Percentiles rank a stretch among this genome's conserved stretches.
These are phyloP conservation scores for Fraxinus sp. DNA, from an alignment of 305 asterid species.

Conservation along the genomic window DNA sequence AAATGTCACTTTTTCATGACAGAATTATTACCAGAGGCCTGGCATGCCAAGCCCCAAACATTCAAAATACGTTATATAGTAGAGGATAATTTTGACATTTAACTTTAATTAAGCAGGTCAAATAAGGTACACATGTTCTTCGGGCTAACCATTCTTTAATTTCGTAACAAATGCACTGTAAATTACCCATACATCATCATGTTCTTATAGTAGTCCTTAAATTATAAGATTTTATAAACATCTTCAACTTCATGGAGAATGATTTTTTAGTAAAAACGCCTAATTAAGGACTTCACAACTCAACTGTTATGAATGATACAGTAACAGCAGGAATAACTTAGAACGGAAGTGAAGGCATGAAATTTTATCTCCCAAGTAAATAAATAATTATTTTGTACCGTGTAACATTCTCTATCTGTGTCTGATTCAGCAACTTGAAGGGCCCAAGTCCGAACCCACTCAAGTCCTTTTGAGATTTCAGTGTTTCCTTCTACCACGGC, in stretches of 20 bases:
- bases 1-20: neutral
- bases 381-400: constrained; percentile 37
- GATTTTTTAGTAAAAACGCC: neutral
- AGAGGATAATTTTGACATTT: neutral
- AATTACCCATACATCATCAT: neutral
- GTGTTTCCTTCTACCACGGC: constrained; percentile 63
- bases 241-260: neutral
- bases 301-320: neutral
- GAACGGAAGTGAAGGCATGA: constrained; percentile 3
- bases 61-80: neutral
- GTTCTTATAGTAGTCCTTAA: neutral
- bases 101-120: neutral
- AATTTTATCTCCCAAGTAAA: constrained; percentile 16
- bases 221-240: neutral
- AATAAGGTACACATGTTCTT: neutral
- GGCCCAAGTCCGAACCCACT: constrained; percentile 87
- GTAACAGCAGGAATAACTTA: constrained; percentile 7
- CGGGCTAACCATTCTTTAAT: neutral
- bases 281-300: neutral
- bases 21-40: neutral
- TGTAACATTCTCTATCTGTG: constrained; percentile 79
- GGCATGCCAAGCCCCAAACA: neutral
- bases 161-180: neutral
- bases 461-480: constrained; percentile 76
- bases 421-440: constrained; percentile 76